Evolutionary conservation across 2,329 filamentous ascomycete genomes (phyloP), one percentile per base, ranked within the genome.

Genomic region (Fusarium avenaceum): DNA sequence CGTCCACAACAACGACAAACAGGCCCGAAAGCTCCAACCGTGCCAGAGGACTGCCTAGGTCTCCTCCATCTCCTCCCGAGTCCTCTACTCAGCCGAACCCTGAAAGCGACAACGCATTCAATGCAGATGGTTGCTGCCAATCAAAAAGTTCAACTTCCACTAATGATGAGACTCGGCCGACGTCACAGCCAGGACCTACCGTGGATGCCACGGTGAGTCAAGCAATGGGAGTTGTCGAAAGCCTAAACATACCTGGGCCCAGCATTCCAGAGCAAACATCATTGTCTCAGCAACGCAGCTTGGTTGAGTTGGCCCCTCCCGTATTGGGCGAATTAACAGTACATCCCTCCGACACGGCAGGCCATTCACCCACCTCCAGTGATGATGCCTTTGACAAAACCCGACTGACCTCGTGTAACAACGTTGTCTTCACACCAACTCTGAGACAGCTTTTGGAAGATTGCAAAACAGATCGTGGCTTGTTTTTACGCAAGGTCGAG

Each of bases 401-500:
- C 4, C 49, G 38, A 24, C 13, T 52, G 15, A 19, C 49, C 19
- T 8, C 38, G 2, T 52, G 49, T 7, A 52, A 5, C 14, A 38
- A 52, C 1, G 42, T 52, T 5, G 11, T 19, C 15, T 52, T 52
- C 14, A n/a, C 49, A 22, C n/a, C 28, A 17, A 32, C 14, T 24
- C 9, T 52, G 15, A 22, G 28, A 52, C 17, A 19, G 2, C n/a
- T 52, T 24, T 5, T 52, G 11, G 38, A 52, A 15, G 19, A 14
- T 15, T 52, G 49, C 38, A 52, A 24, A 52, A 48, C 33, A n/a
- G 43, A 58, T n/a, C 47, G 48, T 8, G 42, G 26, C n/a, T 11
- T 53, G 6, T 58, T 58, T n/a, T 42, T 58, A 19, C 56, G 42
- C 33, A 58, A 40, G 33, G 56, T 58, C 26, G 44, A 58, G 42